A percentile compares a stretch with the other conserved stretches of the same genome.
Conservation (phyloP, 345 rosid genomes). For the Salix udensis region DNA sequence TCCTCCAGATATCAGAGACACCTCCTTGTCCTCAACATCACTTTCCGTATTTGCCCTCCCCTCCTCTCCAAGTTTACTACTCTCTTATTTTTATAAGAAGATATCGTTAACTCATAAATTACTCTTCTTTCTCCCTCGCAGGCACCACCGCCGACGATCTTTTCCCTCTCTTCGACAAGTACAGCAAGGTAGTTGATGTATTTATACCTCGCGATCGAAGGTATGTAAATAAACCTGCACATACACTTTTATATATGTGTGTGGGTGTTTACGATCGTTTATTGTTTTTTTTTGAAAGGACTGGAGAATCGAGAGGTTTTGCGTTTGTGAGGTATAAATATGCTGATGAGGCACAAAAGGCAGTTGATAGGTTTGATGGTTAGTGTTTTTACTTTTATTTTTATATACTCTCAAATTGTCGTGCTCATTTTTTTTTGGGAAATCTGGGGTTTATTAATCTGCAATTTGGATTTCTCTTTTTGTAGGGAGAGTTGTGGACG, state of each 20-base stretch:
- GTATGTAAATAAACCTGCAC: conserved; percentile 17
- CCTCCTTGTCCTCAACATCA: conserved; percentile 72
- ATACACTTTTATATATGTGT: neutral
- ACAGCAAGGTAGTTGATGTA: conserved; percentile 72
- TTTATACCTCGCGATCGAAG: conserved; percentile 77
- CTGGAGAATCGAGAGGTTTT: conserved; percentile 54
- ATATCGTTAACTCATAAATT: neutral
- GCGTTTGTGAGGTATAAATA: conserved; percentile 75
- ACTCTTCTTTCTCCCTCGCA: conserved; percentile 11
- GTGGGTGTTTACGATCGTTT: neutral
- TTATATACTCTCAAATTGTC: neutral
- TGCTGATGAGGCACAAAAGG: conserved; percentile 72
- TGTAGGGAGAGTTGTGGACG: conserved; percentile 24
- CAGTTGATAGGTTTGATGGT: conserved; percentile 76
- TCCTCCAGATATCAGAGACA: conserved; percentile 56
- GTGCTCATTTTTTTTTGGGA: neutral
- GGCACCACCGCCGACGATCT: conserved; percentile 79
- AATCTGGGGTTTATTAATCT: neutral
- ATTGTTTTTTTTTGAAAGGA: neutral
- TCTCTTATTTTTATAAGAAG: neutral
- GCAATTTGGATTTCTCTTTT: too few relatives aligned
- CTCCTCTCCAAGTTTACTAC: neutral
- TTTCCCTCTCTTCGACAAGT: conserved; percentile 72
- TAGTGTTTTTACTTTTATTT: neutral
- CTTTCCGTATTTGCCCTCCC: conserved; percentile 48